Evolutionary conservation across 345 rosid genomes (phyloP).

Genomic region (Populus nigra): DNA sequence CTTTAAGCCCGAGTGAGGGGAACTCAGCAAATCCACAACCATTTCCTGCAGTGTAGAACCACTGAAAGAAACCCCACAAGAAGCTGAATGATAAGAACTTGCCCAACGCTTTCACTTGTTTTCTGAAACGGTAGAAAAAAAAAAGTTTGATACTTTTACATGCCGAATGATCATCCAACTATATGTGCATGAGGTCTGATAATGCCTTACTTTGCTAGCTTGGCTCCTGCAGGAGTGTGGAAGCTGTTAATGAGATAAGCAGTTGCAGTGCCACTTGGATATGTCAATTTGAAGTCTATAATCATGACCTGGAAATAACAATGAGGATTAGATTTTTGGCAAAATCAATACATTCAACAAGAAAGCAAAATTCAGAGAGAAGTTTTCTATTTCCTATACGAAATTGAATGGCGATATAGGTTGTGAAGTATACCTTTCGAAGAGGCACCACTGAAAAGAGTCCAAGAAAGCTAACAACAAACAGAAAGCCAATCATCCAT

Average conservation of each 20-base stretch:
- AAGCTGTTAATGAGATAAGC: conserved; percentile 37
- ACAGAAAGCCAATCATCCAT: conserved; percentile 34
- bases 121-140: conserved; percentile 14
- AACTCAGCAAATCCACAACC: conserved; percentile 28
- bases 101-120: conserved; percentile 28
- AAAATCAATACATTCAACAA: neutral
- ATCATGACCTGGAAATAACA: conserved; percentile 25
- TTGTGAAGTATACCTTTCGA: conserved; percentile 18
- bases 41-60: conserved; percentile 34
- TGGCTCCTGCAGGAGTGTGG: conserved; percentile 39
- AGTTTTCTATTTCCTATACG: neutral
- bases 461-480: conserved; percentile 37
- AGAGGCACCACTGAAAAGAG: conserved; percentile 38
- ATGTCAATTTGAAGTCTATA: conserved; percentile 34
- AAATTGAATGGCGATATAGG: neutral
- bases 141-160: neutral
- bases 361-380: neutral
- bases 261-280: conserved; percentile 42
- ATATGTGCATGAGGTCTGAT: neutral
- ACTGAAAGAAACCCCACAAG: conserved; percentile 38
- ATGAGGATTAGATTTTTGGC: neutral
- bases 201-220: conserved; percentile 23
- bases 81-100: conserved; percentile 33
- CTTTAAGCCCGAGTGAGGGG: conserved; percentile 30
- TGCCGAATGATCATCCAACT: neutral